These are phyloP conservation scores for Sclerotinia borealis DNA, from an alignment of 2,329 filamentous ascomycete genomes.

Conservation along the genomic window DNA sequence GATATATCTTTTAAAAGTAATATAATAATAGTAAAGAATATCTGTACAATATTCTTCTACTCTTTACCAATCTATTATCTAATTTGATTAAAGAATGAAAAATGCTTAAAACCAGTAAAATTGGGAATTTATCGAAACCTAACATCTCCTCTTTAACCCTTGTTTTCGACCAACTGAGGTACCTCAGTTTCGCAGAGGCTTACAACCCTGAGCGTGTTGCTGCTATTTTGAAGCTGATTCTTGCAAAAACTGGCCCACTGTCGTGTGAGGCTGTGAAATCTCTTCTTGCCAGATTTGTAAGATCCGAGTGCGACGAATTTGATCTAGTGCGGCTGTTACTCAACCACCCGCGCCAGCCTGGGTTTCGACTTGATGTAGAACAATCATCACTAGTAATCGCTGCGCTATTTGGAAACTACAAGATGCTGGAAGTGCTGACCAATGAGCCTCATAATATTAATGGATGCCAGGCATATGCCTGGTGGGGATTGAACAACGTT, in stretches of 20 bases:
- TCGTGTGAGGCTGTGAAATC: not conserved
- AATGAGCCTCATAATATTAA: not conserved
- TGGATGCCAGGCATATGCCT: not conserved
- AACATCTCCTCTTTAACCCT: too few relatives aligned
- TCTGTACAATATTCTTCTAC: too few relatives aligned
- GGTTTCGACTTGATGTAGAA: not conserved
- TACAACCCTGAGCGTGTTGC: too few relatives aligned
- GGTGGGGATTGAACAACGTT: accelerated
- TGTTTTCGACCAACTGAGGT: too few relatives aligned
- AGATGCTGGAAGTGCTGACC: not conserved
- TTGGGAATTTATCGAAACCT: too few relatives aligned
- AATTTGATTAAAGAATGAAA: too few relatives aligned
- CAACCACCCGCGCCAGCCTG: not conserved
- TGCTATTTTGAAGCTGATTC: not conserved
- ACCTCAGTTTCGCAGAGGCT: too few relatives aligned
- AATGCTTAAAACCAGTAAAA: too few relatives aligned
- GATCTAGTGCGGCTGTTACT: not conserved
- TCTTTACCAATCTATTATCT: too few relatives aligned
- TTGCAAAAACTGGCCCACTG: not conserved
- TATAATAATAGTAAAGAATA: too few relatives aligned
- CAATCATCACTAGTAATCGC: not conserved
- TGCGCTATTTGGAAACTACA: not conserved
- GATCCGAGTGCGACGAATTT: accelerated
- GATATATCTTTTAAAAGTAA: too few relatives aligned
- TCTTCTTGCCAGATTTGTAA: not conserved